Conservation (phyloP, 2,329 filamentous ascomycete species). For the Coniochaeta sp. region DNA sequence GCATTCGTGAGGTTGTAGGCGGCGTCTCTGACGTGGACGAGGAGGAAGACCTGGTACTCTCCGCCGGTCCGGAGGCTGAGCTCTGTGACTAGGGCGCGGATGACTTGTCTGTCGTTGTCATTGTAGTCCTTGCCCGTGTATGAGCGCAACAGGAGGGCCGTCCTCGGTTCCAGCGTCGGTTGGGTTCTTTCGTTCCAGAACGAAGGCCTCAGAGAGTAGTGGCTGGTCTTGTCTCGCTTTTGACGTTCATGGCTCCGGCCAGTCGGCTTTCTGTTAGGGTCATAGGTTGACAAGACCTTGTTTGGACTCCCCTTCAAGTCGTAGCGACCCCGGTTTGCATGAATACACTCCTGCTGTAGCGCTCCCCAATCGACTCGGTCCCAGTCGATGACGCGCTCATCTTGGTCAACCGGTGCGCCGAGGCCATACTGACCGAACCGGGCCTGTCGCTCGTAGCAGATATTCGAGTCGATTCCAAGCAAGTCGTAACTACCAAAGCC, state of each 20-base stretch:
- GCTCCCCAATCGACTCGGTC: constrained; percentile 61
- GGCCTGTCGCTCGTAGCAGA: constrained; percentile 63
- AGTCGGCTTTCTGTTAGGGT: background rate
- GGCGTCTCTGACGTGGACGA: constrained; percentile 67
- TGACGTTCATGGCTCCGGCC: background rate
- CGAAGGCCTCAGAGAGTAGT: background rate
- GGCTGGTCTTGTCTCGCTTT: background rate
- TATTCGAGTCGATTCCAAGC: constrained; percentile 51
- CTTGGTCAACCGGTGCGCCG: constrained; percentile 37
- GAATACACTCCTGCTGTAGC: constrained; percentile 58
- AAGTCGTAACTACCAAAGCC: constrained; percentile 56
- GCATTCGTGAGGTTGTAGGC: constrained; percentile 45
- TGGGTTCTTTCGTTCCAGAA: constrained; percentile 1
- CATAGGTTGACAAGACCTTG: constrained; percentile 26
- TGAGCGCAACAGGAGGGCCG: constrained; percentile 67
- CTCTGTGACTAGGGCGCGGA: constrained; percentile 74
- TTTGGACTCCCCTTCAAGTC: constrained; percentile 34
- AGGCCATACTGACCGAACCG: constrained; percentile 62
- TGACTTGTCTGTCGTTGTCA: constrained; percentile 69
- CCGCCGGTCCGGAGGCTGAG: constrained; percentile 68
- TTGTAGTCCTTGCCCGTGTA: constrained; percentile 71
- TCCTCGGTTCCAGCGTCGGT: constrained; percentile 40
- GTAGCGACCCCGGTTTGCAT: constrained; percentile 60
- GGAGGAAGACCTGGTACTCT: constrained; percentile 72
- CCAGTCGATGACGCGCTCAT: constrained; percentile 46